Evolutionary conservation across 495 filamentous ascomycete species (phyloP), one percentile per base, ranked within the genome.

Genomic region (Penicillium mononematosum): DNA sequence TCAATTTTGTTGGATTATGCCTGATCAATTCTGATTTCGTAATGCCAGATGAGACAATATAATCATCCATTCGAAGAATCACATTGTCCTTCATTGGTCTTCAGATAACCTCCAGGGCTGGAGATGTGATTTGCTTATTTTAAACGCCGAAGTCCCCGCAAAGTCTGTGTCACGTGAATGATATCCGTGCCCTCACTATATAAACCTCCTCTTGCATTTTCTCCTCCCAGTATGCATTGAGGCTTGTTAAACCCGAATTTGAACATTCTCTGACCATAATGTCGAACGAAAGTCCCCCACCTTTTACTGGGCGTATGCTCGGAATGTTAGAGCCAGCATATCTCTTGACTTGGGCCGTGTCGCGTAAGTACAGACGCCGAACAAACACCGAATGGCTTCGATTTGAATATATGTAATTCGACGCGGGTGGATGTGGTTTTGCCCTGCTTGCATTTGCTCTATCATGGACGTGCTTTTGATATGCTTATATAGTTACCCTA

Each of bases 281-380:
- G 62, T 65, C 65, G 4, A 49, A 50, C 25, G 48, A 64, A 5
- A 24, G 25, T 29, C 54, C 65, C 9, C 65, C 65, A 0, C 59
- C 65, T 16, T 25, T 68, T 4, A 16, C 34, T 5, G 50, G 66
- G 54, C 67, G 66, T 41, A 29, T 75, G 39, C 32, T 34, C 2
- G 52, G 50, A 29, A 45, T 75, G 24, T n/a, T 70, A 14, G 70
- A 72, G 19, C 74, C 72, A 5, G 69, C 61, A 4, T n/a, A 52
- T 3, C 54, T 77, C 42, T 55, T 73, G 58, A 25, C 44, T 3
- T 70, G 58, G 64, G 68, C 73, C 14, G 63, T 75, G 56, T 63
- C 65, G 25, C 64, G 74, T 76, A 64, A 64, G 70, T 67, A 42
- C 34, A 46, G 43, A 47, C 8, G 19, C 42, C 52, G 42, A 47